Percentiles rank a stretch among this genome's conserved stretches.
phyloP scores from a whole-genome alignment of 2,329 filamentous ascomycete species.

The Penicillium sp. region DNA sequence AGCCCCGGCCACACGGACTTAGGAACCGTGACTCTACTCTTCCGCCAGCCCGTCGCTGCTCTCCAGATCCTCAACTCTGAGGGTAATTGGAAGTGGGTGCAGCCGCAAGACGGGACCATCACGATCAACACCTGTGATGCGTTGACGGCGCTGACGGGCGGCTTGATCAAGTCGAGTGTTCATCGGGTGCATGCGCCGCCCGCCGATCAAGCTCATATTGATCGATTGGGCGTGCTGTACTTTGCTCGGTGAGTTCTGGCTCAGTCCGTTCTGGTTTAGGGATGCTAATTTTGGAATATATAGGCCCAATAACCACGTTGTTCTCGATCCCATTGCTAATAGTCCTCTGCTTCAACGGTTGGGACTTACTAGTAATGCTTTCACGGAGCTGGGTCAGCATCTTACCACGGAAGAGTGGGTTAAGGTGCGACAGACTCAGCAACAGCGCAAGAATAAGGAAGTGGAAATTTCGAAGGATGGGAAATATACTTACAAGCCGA shows the following conservation, averaged over 20 bases:
- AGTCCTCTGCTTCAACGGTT: conserved; percentile 41
- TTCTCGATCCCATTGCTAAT: conserved; percentile 41
- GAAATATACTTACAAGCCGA: conserved; percentile 36
- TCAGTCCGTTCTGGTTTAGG: not conserved
- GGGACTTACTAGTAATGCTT: conserved; percentile 40
- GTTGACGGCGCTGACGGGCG: conserved; percentile 52
- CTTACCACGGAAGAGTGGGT: conserved; percentile 47
- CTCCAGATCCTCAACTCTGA: conserved; percentile 55
- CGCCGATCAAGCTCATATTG: conserved; percentile 49
- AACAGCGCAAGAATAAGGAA: conserved; percentile 40
- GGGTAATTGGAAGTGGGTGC: conserved; percentile 54
- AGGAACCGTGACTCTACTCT: conserved; percentile 58
- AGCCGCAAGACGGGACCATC: conserved; percentile 52
- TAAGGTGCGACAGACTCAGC: conserved; percentile 44
- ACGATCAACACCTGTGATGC: conserved; percentile 57
- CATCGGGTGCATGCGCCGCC: conserved; percentile 55
- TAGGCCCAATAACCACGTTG: conserved; percentile 46
- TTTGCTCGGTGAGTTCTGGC: conserved; percentile 43
- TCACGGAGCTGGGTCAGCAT: conserved; percentile 45
- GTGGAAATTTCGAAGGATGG: conserved; percentile 41
- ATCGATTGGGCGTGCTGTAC: conserved; percentile 48
- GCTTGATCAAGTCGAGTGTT: conserved; percentile 53
- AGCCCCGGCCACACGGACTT: conserved; percentile 58
- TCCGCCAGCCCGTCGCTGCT: conserved; percentile 59
- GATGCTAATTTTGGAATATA: not conserved